A percentile compares a stretch with the other conserved stretches of the same genome.
These are phyloP conservation scores for Ilex aquifolium DNA, from an alignment of 257 asterid species.

Conservation along the genomic window DNA sequence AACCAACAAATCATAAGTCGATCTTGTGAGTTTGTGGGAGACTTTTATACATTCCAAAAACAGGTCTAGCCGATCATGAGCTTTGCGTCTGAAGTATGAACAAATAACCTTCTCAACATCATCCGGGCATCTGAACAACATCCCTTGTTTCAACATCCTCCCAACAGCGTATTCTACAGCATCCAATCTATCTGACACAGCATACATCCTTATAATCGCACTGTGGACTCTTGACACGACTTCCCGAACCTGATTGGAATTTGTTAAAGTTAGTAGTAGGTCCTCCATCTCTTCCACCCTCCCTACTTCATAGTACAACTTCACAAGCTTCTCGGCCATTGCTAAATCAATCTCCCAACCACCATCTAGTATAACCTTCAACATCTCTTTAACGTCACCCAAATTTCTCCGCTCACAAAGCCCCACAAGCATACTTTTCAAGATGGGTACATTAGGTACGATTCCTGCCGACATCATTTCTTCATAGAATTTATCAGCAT, in stretches of 20 bases:
- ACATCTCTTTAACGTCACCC: slow-evolving; percentile 16
- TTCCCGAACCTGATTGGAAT: slow-evolving; percentile 22
- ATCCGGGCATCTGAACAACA: slow-evolving; percentile 30
- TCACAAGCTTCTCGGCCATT: slow-evolving; percentile 17
- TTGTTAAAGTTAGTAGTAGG: slow-evolving; percentile 15
- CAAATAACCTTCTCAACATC: slow-evolving; percentile 49
- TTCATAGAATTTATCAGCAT: slow-evolving; percentile 33
- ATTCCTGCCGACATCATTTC: slow-evolving; percentile 34
- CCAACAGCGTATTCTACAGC: slow-evolving; percentile 45
- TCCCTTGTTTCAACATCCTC: slow-evolving; percentile 29
- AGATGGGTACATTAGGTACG: slow-evolving; percentile 18
- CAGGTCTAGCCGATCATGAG: slow-evolving; percentile 37
- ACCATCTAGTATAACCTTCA: slow-evolving; percentile 15
- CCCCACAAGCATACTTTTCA: slow-evolving; percentile 28
- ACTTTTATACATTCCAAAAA: slow-evolving; percentile 30
- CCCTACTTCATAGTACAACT: slow-evolving; percentile 25
- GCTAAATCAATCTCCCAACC: slow-evolving; percentile 11
- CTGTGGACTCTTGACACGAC: slow-evolving; percentile 29
- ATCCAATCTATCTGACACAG: slow-evolving; percentile 34
- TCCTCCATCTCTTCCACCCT: slow-evolving; percentile 35
- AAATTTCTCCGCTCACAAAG: slow-evolving; percentile 22
- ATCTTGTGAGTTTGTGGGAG: slow-evolving; percentile 25
- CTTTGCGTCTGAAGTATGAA: slow-evolving; percentile 39
- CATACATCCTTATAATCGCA: slow-evolving; percentile 28
- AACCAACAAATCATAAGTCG: slow-evolving; percentile 36